Evolutionary conservation across 441 rosid species (phyloP).

Genomic region (Erodium trifolium): DNA sequence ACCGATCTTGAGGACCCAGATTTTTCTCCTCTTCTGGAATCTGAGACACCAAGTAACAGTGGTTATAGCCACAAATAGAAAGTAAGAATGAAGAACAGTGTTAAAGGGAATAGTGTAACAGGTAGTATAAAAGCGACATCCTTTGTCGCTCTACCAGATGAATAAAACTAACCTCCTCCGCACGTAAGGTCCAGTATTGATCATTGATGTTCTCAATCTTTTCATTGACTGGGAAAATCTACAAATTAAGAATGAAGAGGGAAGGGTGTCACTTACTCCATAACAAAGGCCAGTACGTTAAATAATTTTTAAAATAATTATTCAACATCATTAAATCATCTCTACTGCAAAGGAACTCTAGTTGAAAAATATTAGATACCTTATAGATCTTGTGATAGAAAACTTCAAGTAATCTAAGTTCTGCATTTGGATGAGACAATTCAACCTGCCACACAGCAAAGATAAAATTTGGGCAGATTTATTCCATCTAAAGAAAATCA

Average conservation of each 20-base stretch:
- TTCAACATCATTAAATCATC: not conserved
- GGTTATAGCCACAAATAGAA: constrained; percentile 5
- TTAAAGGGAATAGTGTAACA: not conserved
- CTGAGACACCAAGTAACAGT: constrained; percentile 27
- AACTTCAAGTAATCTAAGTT: constrained; percentile 63
- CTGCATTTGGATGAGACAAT: constrained; percentile 58
- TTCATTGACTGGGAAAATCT: constrained; percentile 58
- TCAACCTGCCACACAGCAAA: constrained; percentile 42
- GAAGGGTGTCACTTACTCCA: not conserved
- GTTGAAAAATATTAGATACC: constrained; percentile 28
- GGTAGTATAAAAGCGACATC: not conserved
- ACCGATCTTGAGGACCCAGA: constrained; percentile 59
- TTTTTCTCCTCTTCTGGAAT: constrained; percentile 71
- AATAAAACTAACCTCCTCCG: constrained; percentile 54
- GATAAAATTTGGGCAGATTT: not conserved
- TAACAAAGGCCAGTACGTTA: not conserved
- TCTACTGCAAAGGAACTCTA: not conserved
- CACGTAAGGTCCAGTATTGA: constrained; percentile 72
- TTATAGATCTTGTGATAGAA: constrained; percentile 65
- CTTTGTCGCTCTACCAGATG: not conserved
- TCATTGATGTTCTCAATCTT: constrained; percentile 71
- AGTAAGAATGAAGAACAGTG: constrained; percentile 1
- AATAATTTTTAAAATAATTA: not conserved
- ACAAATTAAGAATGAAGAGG: constrained; percentile 20
- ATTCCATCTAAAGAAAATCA: not conserved